Base-by-base conservation (phyloP, 2,329 filamentous ascomycete species). In the Hymenoscyphus albidus region DNA sequence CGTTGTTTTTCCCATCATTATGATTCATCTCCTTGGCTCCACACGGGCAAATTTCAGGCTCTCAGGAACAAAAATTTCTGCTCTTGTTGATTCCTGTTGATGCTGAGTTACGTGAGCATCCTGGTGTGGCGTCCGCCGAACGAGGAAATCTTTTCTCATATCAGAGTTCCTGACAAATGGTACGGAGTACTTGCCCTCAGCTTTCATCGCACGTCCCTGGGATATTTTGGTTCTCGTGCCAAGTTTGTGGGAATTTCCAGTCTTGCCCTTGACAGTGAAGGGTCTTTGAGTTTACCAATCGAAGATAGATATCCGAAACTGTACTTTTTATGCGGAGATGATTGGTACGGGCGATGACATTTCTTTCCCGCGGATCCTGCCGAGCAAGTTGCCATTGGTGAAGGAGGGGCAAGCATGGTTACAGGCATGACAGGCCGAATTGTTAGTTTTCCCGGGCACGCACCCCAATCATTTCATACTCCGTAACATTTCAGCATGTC, bases 401-500 rank as follows among this genome's bases (percentile, higher is more conserved):
- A 2, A 13, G 18, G n/a, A 54, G 48, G 48, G 48, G 18, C 22
- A 54, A 54, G 18, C 48, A 54, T 54, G 48, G 18, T 54, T 54
- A 54, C 48, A 54, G 48, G 18, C 48, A 22, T 13, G 48, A 27
- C 48, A 54, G 48, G 48, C n/a, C 5, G 3, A 6, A n/a, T 6
- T 14, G 13, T n/a, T 54, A 54, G 48, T 54, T 54, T 54, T 54
- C 48, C 48, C 48, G 48, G 48, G 48, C 48, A 54, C 48, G 48
- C 22, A 22, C 48, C 48, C 48, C 48, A 54, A 22, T 35, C 35
- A 35, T 35, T 35, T 35, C 44, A 51, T 22, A 51, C 44, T 48
- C 16, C 16, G 44, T 48, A 6, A 35, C 44, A 48, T 51, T 51
- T 51, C 44, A 51, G 44, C n/a, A 51, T 51, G 18, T 51, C 18